Evolutionary conservation across 129 eudicot genomes (phyloP).

Genomic region (Artemisia annua): DNA sequence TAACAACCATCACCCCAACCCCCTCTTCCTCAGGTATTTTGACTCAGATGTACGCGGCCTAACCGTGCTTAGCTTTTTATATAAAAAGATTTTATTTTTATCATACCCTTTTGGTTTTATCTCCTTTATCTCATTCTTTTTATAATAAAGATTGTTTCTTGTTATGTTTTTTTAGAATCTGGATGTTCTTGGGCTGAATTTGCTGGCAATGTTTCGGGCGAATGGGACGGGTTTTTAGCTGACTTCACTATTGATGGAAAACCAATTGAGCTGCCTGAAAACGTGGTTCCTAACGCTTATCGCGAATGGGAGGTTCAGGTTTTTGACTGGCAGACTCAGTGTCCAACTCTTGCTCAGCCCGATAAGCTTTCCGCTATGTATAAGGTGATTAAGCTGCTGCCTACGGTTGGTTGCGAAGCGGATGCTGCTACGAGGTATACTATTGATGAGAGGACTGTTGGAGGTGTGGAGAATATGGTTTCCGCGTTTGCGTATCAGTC

Average conservation of each 20-base stretch:
- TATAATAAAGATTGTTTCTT: not conserved
- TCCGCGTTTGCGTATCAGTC: constrained; percentile 66
- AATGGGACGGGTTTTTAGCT: constrained; percentile 98
- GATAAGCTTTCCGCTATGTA: constrained; percentile 40
- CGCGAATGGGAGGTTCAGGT: constrained; percentile 95
- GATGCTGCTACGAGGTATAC: constrained; percentile 79
- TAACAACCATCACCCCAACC: constrained; percentile 3
- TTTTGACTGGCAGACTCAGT: constrained; percentile 96
- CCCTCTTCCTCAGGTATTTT: not conserved
- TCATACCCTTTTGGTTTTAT: no score
- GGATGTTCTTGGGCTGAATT: constrained; percentile 55
- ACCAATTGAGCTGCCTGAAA: constrained; percentile 83
- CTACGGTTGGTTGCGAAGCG: constrained; percentile 97
- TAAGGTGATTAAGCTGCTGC: constrained; percentile 73
- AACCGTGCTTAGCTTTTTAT: no score
- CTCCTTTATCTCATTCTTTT: no score
- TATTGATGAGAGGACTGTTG: constrained; percentile 54
- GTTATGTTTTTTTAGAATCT: not conserved
- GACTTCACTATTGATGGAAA: constrained; percentile 70
- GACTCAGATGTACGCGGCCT: not conserved
- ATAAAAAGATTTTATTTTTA: no score
- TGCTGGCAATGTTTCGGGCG: constrained; percentile 73
- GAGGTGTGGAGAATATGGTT: constrained; percentile 37
- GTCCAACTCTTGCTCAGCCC: constrained; percentile 78
- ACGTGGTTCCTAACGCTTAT: constrained; percentile 81